Conservation (phyloP, 305 asterid species). For the Lippia alba region DNA sequence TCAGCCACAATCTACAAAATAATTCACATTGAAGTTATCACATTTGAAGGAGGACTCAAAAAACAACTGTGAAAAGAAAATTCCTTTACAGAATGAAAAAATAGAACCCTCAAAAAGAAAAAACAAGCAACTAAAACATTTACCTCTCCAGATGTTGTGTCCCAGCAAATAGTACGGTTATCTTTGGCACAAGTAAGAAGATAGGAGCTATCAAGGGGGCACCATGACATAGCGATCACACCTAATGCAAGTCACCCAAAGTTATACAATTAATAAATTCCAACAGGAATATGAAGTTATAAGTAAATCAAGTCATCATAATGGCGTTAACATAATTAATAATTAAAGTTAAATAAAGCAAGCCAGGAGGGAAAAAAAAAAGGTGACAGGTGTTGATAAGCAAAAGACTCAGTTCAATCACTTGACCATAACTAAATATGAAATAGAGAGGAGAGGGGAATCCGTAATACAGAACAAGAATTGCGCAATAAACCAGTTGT, state of each 20-base stretch:
- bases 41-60: slow-evolving; percentile 13
- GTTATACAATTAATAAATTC: slow-evolving; percentile 19
- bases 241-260: slow-evolving; percentile 55
- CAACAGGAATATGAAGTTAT: slow-evolving; percentile 4
- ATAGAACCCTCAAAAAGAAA: slow-evolving; percentile 5
- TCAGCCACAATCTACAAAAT: slow-evolving; percentile 87
- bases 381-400: too few species aligned
- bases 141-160: slow-evolving; percentile 87
- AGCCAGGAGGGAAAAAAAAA: not conserved
- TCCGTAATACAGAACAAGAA: too few species aligned
- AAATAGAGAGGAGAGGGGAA: too few species aligned
- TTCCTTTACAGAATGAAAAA: slow-evolving; percentile 8
- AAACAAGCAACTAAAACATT: slow-evolving; percentile 32
- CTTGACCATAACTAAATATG: too few species aligned
- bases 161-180: slow-evolving; percentile 99
- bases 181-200: slow-evolving; percentile 98
- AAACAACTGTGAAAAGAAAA: slow-evolving; percentile 17
- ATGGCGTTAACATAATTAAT: not conserved
- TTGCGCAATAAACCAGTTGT: too few species aligned
- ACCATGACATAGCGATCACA: slow-evolving; percentile 99
- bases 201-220: slow-evolving; percentile 95
- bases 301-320: slow-evolving; percentile 12
- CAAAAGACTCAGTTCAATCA: too few species aligned
- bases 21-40: slow-evolving; percentile 23
- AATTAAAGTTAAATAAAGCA: slow-evolving; percentile 9